Percentiles rank a stretch among this genome's conserved stretches.
Evolutionary conservation across 1,284 basidiomycete genomes (phyloP).

Genomic region (Ceratobasidium sp.): DNA sequence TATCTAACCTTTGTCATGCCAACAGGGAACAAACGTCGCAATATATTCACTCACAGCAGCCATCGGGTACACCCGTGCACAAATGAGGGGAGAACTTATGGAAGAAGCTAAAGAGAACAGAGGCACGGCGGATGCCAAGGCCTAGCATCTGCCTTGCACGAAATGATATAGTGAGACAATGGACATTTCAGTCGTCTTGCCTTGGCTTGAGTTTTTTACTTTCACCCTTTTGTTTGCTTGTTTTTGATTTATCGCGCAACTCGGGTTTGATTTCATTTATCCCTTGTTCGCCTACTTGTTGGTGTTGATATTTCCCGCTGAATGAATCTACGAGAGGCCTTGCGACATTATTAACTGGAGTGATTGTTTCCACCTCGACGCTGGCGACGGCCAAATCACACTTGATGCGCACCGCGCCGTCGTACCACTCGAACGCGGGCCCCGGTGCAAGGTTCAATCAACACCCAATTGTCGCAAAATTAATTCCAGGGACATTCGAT

Average conservation of each 20-base stretch:
- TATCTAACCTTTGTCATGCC: background rate
- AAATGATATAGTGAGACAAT: background rate
- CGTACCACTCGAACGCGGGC: background rate
- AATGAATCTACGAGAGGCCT: slow-evolving; percentile 13
- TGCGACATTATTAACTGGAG: background rate
- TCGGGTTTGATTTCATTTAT: background rate
- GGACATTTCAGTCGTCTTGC: slow-evolving; percentile 23
- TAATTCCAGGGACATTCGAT: background rate
- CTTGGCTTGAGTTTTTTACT: slow-evolving; percentile 23
- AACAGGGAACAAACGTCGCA: slow-evolving; percentile 79
- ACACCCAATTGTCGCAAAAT: background rate
- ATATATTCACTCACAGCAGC: slow-evolving; percentile 78
- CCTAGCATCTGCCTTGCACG: slow-evolving; percentile 23
- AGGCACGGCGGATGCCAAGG: slow-evolving; percentile 61
- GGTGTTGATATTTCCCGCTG: background rate
- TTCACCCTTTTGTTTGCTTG: background rate
- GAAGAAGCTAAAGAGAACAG: slow-evolving; percentile 72
- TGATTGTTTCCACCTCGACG: background rate
- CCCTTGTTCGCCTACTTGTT: background rate
- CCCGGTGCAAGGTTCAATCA: background rate
- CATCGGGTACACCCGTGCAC: slow-evolving; percentile 71
- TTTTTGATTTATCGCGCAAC: background rate
- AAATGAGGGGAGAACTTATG: slow-evolving; percentile 73
- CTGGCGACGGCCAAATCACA: background rate
- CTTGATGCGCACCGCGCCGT: background rate